phyloP scores from a whole-genome alignment of 2,329 filamentous ascomycete species.

The Aspergillus sclerotialis region DNA sequence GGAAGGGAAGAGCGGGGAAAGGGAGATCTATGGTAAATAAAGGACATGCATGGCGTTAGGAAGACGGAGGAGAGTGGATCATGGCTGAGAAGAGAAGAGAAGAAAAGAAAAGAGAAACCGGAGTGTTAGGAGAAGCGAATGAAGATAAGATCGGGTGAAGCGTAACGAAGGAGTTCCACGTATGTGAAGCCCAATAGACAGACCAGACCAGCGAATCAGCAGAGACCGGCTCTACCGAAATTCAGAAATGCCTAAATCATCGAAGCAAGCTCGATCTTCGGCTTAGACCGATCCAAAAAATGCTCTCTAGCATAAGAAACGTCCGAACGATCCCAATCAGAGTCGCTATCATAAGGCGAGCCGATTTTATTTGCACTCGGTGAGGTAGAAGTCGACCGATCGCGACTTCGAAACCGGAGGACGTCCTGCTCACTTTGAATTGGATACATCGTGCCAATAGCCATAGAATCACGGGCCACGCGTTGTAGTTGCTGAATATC shows the following conservation, averaged over 20 bases:
- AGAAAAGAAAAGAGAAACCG: conserved; percentile 9
- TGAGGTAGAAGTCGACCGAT: conserved; percentile 14
- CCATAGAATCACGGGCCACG: conserved; percentile 23
- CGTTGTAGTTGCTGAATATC: conserved; percentile 32
- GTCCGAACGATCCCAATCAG: conserved; percentile 18
- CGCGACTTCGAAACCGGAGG: conserved; percentile 22
- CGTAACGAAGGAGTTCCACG: too few species aligned
- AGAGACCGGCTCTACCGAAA: too few species aligned
- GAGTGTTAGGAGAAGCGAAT: conserved; percentile 1
- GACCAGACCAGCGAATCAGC: too few species aligned
- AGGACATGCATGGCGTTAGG: too few species aligned
- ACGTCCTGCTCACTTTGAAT: conserved; percentile 24
- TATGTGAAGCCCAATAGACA: too few species aligned
- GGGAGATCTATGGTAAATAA: too few species aligned
- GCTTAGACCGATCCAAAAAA: too few species aligned
- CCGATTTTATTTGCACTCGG: conserved; percentile 10
- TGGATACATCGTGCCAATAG: conserved; percentile 26
- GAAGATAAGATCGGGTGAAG: too few species aligned
- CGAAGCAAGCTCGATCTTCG: conserved; percentile 17
- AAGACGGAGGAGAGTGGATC: too few species aligned
- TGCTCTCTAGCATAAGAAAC: too few species aligned
- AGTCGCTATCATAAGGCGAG: conserved; percentile 17
- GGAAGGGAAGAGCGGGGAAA: too few species aligned
- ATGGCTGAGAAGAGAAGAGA: too few species aligned
- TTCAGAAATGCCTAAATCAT: conserved; percentile 30